Evolutionary conservation across 2,329 filamentous ascomycete species (phyloP).

Genomic region (Aspergillus pseudonomiae): DNA sequence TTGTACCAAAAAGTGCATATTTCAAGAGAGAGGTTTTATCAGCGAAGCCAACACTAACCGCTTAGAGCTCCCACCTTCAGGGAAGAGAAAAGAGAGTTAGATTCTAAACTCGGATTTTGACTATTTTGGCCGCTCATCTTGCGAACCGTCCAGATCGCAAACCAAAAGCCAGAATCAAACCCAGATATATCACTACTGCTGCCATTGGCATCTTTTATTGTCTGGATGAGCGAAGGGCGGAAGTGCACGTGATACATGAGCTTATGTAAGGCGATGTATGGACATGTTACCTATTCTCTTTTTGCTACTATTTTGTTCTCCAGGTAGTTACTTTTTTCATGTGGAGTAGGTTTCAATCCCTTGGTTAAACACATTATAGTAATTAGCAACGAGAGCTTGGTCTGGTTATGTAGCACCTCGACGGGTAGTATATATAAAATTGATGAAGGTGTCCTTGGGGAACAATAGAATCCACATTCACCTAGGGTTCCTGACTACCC

Average conservation of each 20-base stretch:
- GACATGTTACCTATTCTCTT: background rate
- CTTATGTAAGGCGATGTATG: background rate
- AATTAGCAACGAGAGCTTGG: background rate
- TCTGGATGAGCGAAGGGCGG: background rate
- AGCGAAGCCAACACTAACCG: constrained; percentile 50
- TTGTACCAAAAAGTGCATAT: background rate
- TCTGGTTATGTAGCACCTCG: background rate
- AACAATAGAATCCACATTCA: background rate
- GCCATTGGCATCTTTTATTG: constrained; percentile 5
- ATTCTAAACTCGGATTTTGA: constrained; percentile 20
- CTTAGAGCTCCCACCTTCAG: constrained; percentile 62
- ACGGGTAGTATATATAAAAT: background rate
- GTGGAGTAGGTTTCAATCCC: background rate
- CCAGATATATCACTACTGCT: background rate
- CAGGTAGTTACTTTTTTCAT: background rate
- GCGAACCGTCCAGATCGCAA: constrained; percentile 9
- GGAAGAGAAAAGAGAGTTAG: constrained; percentile 40
- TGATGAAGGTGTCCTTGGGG: background rate
- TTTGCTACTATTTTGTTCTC: background rate
- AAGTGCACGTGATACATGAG: constrained; percentile 10
- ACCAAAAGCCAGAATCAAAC: background rate
- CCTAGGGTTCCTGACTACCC: background rate
- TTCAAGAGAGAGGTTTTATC: background rate
- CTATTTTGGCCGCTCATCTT: constrained; percentile 32
- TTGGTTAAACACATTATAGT: background rate